Base-by-base conservation (phyloP, 306 rosid species). In the Lagenaria siceraria region DNA sequence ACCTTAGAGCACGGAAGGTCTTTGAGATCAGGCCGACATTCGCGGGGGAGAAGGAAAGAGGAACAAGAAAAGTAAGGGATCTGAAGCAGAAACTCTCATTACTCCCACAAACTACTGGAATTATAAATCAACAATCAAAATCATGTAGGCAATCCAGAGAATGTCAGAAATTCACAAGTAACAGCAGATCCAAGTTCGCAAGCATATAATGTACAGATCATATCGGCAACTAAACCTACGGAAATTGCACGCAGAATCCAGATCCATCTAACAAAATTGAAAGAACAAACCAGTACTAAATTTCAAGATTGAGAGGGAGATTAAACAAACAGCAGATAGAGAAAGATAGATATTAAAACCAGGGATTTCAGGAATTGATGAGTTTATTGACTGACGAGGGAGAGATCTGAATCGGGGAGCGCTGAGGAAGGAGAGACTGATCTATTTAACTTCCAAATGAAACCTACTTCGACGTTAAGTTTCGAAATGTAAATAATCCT, bases 361-460 rank as follows among this genome's bases (percentile, higher is more conserved):
- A 69, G 56, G 42, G 11, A 66, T 66, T 66, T 40, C 33, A 4
- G 52, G 7, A 40, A 36, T 66, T 66, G 74, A 43, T 43, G 75
- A 69, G 52, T 24, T 69, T 11, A 11, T 42, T 38, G 35, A 35
- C 2, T 54, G 55, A 43, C 55, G 75, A 21, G 35, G 36, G n/a
- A 43, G 75, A 69, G 75, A 69, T 69, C 75, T 43, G 75, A 69
- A 69, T 69, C 35, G 75, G 1, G 35, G 31, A 69, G 54, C 75
- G 54, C 54, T 6, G 31, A 40, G 19, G 55, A 17, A 51, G 21
- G 21, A 51, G 21, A 51, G 55, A 51, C 55, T 51, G 55, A 51
- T 51, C 55, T 51, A 17, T 17, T 51, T 15, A 51, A 5, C 55
- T 1, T 51, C 55, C 55, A 51, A 51, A 51, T 51, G 55, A 51